phyloP scores from a whole-genome alignment of 108 stramenopile species.

The Cyclostephanos invisitatus region DNA sequence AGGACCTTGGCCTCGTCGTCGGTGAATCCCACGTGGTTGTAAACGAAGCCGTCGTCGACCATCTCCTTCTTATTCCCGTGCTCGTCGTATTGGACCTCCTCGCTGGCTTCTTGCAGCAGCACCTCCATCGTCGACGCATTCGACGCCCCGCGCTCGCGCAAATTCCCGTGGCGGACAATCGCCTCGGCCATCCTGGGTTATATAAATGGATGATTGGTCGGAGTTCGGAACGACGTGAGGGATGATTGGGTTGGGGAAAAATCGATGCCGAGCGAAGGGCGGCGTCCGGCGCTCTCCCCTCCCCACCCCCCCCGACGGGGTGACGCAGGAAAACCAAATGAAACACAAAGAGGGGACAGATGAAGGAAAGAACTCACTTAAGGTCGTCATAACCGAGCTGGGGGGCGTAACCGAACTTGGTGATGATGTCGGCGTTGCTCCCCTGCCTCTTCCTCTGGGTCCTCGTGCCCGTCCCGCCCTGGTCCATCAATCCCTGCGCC shows the following conservation, averaged over 20 bases:
- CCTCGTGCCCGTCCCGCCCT: not conserved
- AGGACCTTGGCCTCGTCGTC: slow-evolving; percentile 36
- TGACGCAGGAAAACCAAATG: too few relatives aligned
- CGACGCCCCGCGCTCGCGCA: slow-evolving; percentile 10
- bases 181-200: slow-evolving; percentile 25
- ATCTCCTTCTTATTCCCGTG: not conserved
- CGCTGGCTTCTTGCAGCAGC: slow-evolving; percentile 13
- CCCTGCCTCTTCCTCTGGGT: slow-evolving; percentile 13
- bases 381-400: slow-evolving; percentile 32
- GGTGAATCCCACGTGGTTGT: slow-evolving; percentile 52
- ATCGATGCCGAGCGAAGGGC: not conserved
- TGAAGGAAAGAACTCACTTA: slow-evolving; percentile 4
- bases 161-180: slow-evolving; percentile 15
- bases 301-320: too few relatives aligned
- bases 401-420: slow-evolving; percentile 33
- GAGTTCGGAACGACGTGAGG: not conserved
- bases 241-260: too few relatives aligned
- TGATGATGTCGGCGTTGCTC: slow-evolving; percentile 17
- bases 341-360: not conserved
- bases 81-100: not conserved
- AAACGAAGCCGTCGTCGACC: slow-evolving; percentile 7
- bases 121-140: slow-evolving; percentile 4
- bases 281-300: not conserved
- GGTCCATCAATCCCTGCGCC: slow-evolving; percentile 11
- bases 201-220: not conserved